Conservation (phyloP, 73 alveolate species). For the Uronychia setigera region DNA sequence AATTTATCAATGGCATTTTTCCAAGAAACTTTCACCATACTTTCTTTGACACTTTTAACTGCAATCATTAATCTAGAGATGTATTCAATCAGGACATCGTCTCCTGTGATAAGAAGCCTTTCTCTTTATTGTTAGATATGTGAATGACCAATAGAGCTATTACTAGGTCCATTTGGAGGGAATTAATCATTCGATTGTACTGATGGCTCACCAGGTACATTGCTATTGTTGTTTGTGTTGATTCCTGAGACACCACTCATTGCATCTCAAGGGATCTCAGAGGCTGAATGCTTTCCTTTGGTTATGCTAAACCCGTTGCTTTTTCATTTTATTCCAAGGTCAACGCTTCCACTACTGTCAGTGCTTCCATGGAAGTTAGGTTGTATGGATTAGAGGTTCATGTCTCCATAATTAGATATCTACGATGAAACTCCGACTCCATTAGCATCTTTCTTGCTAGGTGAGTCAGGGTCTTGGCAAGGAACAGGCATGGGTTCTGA, state of each 20-base stretch:
- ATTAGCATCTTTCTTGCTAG: neutral
- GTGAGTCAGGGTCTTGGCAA: neutral
- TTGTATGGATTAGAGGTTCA: neutral
- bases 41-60: constrained; percentile 27
- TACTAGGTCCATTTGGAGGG: neutral
- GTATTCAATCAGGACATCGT: constrained; percentile 60
- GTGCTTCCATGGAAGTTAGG: too few species aligned
- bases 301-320: neutral
- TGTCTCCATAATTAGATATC: neutral
- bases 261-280: neutral
- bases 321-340: too few species aligned
- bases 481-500: too few species aligned
- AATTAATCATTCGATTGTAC: constrained; percentile 24
- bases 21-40: constrained; percentile 34
- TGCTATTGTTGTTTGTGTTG: neutral
- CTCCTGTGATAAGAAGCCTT: constrained; percentile 54
- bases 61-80: constrained; percentile 48
- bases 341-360: too few species aligned
- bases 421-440: neutral
- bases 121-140: constrained; percentile 3
- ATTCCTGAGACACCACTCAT: neutral
- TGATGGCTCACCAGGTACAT: neutral
- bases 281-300: neutral
- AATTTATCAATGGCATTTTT: constrained; percentile 40
- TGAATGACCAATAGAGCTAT: neutral